Base-by-base conservation (phyloP, 1,284 basidiomycete species). In the Sporisorium sorghi region DNA sequence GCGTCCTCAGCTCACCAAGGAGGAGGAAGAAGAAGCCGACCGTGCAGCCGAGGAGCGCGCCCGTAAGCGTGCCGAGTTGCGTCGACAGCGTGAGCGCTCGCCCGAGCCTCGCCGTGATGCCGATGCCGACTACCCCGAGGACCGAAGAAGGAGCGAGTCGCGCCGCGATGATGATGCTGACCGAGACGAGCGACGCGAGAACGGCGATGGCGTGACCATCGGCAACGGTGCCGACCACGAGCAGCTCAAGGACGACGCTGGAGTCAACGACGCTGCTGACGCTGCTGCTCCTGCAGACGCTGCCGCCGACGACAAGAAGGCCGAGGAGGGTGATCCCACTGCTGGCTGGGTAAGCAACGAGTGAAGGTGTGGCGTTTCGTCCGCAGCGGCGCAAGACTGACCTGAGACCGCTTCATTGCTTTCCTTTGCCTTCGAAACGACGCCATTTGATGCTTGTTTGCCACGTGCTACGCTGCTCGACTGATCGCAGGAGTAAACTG, bases 11-110 rank as follows among this genome's bases (percentile, higher is more conserved):
- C 55, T 70, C 12, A 62, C 42, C 54, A 59, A 61, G 48, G 73
- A 71, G 44, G 73, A 75, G 49, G 47, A 71, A 21, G 68, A 75
- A 42, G 73, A 71, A 49, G 73, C 73, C 14, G 73, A 75, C 43
- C 67, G 73, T 11, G 68, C 73, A 23, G 73, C 73, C 8, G 73
- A 75, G 44, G 73, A 75, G 52, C 62, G 73, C 30, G 73, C 73
- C 23, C 67, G 73, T 26, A 61, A 42, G 28, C 62, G 73, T 51
- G 73, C 73, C 15, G 73, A 59, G 14, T 19, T 53, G n/a, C 66
- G 72, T 12, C 59, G 71, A n/a, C 62, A 74, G 37, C 58, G 71
- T 26, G 71, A 74, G 43, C 63, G 55, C 37, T 75, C 73, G 40
- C 73, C 73, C n/a, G 63, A 52, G 28, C 49, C 67, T 51, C 56